Conservation (phyloP, 2,329 filamentous ascomycete species). For the Tolypocladium ophioglossoides region DNA sequence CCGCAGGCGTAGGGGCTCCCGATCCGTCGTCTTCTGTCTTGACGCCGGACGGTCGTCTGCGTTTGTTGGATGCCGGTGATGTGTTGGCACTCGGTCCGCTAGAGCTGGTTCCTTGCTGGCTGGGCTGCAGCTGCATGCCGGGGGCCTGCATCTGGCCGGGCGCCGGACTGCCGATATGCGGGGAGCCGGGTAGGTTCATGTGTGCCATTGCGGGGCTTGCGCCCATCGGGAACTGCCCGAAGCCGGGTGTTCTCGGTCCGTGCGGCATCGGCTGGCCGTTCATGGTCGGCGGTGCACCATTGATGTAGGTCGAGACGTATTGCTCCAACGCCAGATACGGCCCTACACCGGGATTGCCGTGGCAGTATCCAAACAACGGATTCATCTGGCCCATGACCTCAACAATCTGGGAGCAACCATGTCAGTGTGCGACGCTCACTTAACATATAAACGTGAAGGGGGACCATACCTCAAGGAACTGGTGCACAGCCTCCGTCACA, state of each 20-base stretch:
- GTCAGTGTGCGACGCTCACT: not conserved
- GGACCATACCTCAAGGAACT: slow-evolving; percentile 49
- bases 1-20: slow-evolving; percentile 36
- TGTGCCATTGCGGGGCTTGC: slow-evolving; percentile 50
- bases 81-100: slow-evolving; percentile 59
- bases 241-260: slow-evolving; percentile 42
- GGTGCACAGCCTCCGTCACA: slow-evolving; percentile 49
- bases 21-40: slow-evolving; percentile 46
- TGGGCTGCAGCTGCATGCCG: slow-evolving; percentile 56
- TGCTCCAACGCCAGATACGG: slow-evolving; percentile 51
- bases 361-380: slow-evolving; percentile 48
- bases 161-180: slow-evolving; percentile 50
- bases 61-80: slow-evolving; percentile 50
- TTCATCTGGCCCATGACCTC: slow-evolving; percentile 60
- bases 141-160: slow-evolving; percentile 53
- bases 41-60: slow-evolving; percentile 44
- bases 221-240: slow-evolving; percentile 47
- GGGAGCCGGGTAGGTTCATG: slow-evolving; percentile 51
- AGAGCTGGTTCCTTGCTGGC: slow-evolving; percentile 57
- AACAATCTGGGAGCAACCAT: slow-evolving; percentile 35
- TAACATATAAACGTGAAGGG: slow-evolving; percentile 9
- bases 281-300: slow-evolving; percentile 24
- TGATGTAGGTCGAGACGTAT: slow-evolving; percentile 41
- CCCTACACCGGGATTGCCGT: slow-evolving; percentile 40
- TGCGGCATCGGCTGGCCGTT: slow-evolving; percentile 40